These are phyloP conservation scores for Suhomyces tanzawaensis DNA, from an alignment of 805 yeast genomes.

Conservation along the genomic window DNA sequence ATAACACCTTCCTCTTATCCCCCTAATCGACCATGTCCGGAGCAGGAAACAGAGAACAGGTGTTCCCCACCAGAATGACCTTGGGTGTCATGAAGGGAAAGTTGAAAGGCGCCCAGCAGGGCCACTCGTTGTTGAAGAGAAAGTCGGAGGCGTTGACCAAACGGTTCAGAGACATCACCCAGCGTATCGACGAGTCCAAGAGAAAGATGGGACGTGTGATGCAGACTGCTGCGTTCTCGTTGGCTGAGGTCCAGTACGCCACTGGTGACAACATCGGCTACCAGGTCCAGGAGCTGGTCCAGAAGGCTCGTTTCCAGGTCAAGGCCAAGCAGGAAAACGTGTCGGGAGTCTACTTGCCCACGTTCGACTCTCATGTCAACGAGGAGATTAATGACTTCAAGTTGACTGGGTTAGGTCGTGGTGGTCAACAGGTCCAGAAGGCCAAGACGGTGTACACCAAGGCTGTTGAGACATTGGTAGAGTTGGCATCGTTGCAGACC, in stretches of 20 bases:
- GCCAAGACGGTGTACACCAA: constrained; percentile 91
- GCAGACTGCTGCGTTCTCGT: constrained; percentile 97
- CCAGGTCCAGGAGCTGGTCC: constrained; percentile 93
- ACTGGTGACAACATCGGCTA: constrained; percentile 95
- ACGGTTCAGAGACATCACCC: constrained; percentile 93
- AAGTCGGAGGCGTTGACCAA: constrained; percentile 96
- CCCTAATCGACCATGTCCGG: constrained; percentile 55
- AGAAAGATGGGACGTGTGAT: constrained; percentile 97
- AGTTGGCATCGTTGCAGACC: constrained; percentile 92
- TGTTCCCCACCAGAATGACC: constrained; percentile 97
- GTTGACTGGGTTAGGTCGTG: constrained; percentile 95
- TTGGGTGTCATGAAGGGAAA: constrained; percentile 91
- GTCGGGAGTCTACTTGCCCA: constrained; percentile 91
- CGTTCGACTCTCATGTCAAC: constrained; percentile 82
- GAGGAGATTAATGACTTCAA: constrained; percentile 89
- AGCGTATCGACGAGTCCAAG: constrained; percentile 90
- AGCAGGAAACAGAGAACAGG: constrained; percentile 85
- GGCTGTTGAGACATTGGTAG: constrained; percentile 96
- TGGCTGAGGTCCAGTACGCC: constrained; percentile 96
- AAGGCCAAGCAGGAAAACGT: constrained; percentile 94
- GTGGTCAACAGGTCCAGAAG: constrained; percentile 96
- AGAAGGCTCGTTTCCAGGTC: constrained; percentile 85
- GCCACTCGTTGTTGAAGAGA: constrained; percentile 88
- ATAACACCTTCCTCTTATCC: too few relatives aligned
- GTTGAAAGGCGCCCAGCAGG: constrained; percentile 95